These are phyloP conservation scores for Aspergillus sp. DNA, from an alignment of 2,329 filamentous ascomycete genomes.

Conservation along the genomic window DNA sequence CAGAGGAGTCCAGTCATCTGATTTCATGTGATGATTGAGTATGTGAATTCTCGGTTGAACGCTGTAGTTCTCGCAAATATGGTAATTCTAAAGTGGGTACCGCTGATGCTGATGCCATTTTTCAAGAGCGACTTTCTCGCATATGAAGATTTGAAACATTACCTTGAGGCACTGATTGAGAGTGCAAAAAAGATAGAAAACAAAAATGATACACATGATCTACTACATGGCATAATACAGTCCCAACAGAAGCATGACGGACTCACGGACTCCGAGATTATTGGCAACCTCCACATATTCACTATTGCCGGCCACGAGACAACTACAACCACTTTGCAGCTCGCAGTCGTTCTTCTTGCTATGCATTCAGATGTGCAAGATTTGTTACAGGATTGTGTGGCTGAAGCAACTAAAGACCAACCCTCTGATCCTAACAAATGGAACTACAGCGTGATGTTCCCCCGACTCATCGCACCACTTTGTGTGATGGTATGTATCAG, in stretches of 20 bases:
- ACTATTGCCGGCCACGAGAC: slow-evolving; percentile 56
- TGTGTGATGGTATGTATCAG: slow-evolving; percentile 21
- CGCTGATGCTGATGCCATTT: slow-evolving; percentile 21
- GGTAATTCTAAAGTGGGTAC: slow-evolving; percentile 20
- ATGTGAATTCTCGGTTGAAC: slow-evolving; percentile 17
- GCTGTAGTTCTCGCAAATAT: slow-evolving; percentile 18
- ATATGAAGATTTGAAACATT: slow-evolving; percentile 22
- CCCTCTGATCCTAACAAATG: slow-evolving; percentile 23
- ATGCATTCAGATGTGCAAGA: slow-evolving; percentile 46
- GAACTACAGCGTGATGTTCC: slow-evolving; percentile 40
- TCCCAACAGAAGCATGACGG: slow-evolving; percentile 7
- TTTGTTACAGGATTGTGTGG: slow-evolving; percentile 46
- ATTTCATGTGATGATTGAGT: slow-evolving; percentile 20
- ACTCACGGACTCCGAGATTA: slow-evolving; percentile 41
- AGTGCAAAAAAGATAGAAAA: slow-evolving; percentile 26
- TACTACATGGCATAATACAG: slow-evolving; percentile 17
- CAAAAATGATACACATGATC: slow-evolving; percentile 1
- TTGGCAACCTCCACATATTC: slow-evolving; percentile 51
- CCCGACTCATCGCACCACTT: slow-evolving; percentile 32
- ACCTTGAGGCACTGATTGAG: slow-evolving; percentile 14
- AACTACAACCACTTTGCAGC: slow-evolving; percentile 48
- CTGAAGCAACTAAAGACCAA: slow-evolving; percentile 20
- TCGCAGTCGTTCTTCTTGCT: slow-evolving; percentile 46
- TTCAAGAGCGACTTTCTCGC: slow-evolving; percentile 33
- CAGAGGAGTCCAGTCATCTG: no score